Evolutionary conservation across 306 rosid genomes (phyloP), one percentile per base, ranked within the genome.

Genomic region (Dicorynia guianensis): DNA sequence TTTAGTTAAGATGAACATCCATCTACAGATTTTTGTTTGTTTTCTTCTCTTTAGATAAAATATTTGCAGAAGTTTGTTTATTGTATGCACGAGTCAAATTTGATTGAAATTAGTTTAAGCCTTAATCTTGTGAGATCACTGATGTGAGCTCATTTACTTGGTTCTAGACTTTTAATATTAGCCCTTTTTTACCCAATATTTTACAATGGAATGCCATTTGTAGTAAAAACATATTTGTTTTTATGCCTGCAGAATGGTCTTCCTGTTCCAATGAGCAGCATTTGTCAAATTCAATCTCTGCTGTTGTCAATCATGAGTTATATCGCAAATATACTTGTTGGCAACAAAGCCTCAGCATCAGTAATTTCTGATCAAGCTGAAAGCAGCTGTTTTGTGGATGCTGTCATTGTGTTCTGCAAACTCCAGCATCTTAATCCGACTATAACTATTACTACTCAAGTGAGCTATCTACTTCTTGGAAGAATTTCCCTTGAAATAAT

Each of bases 371-470:
- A 86, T 77, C 87, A 87, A 82, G 83, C 75, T 67, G 95, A 90
- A 81, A 86, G 85, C 78, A 74, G 84, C 87, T 94, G 95, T 86
- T 91, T 94, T 69, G 87, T 92, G 60, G 93, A 87, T 79, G 93
- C 96, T 63, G 91, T 95, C 74, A 85, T 87, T 77, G 85, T 87
- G 5, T 90, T 95, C 85, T 95, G 98, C 89, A 95, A 95, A 82
- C 92, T 92, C 81, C 98, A 95, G 82, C 98, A 95, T 75, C 94
- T 92, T 72, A 79, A 76, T 80, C 81, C 55, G 44, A 80, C 76
- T 43, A 77, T 78, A 49, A 89, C 96, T 67, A 77, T 89, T 71
- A 87, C 83, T 86, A 86, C 90, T 72, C 97, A 95, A 80, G 98
- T 92, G 79, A 87, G 89, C 69, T 75, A 35, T 82, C 71, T 56